These are phyloP conservation scores for Populus hybrid DNA, from an alignment of 441 rosid species.

Conservation along the genomic window DNA sequence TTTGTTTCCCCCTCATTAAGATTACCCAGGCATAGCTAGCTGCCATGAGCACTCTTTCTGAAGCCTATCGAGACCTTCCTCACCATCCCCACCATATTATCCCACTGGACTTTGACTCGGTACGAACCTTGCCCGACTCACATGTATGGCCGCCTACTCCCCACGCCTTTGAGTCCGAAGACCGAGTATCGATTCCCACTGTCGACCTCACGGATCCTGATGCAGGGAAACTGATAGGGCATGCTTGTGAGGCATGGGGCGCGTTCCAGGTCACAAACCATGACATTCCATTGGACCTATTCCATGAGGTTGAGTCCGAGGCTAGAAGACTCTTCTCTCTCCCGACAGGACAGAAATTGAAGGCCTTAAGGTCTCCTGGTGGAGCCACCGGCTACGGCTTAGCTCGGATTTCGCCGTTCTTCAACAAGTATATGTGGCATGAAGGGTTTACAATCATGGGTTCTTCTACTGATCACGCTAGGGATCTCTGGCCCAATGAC, in stretches of 20 bases:
- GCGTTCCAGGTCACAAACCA: constrained; percentile 71
- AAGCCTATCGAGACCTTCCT: constrained; percentile 33
- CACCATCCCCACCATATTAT: constrained; percentile 34
- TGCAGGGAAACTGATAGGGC: constrained; percentile 40
- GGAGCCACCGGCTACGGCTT: constrained; percentile 71
- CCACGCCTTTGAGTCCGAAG: constrained; percentile 2
- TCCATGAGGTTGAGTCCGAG: constrained; percentile 40
- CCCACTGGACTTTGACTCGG: constrained; percentile 52
- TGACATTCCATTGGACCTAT: constrained; percentile 41
- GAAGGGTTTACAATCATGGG: constrained; percentile 85
- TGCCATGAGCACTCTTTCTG: constrained; percentile 32
- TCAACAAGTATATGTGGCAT: constrained; percentile 77
- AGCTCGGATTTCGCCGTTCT: constrained; percentile 65
- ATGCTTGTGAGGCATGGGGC: constrained; percentile 77
- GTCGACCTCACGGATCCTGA: constrained; percentile 54
- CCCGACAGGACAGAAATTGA: constrained; percentile 54
- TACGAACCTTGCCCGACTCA: constrained; percentile 57
- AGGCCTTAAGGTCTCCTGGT: constrained; percentile 49
- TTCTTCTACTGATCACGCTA: constrained; percentile 62
- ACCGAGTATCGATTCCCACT: constrained; percentile 41
- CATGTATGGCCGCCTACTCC: constrained; percentile 51
- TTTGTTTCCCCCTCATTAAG: not conserved
- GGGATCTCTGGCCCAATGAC: constrained; percentile 67
- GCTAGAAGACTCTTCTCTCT: constrained; percentile 52
- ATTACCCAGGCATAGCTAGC: not conserved